phyloP scores from a whole-genome alignment of 768 basidiomycete species.

The Rhizopogon rudus region DNA sequence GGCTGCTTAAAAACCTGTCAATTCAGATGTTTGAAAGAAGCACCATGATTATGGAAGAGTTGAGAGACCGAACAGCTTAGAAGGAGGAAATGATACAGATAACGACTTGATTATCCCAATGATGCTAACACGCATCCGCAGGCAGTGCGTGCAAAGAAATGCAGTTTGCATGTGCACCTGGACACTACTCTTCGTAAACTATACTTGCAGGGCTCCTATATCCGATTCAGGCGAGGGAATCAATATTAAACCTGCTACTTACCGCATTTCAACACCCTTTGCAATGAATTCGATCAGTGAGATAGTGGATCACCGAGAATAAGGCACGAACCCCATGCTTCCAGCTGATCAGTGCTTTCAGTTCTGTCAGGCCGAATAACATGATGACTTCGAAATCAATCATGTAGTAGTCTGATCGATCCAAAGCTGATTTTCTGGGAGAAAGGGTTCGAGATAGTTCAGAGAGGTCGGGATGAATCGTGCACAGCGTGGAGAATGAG shows the following conservation, averaged over 20 bases:
- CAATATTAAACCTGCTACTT: neutral
- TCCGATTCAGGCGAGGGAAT: neutral
- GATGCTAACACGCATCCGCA: no score
- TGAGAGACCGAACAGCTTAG: no score
- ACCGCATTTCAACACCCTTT: conserved; percentile 30
- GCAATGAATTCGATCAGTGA: neutral
- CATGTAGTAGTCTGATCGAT: conserved; percentile 13
- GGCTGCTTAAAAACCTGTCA: no score
- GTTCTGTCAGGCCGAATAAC: conserved; percentile 33
- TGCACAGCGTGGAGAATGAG: conserved; percentile 3
- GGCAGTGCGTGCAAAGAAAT: no score
- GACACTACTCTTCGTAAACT: neutral
- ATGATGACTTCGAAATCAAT: conserved; percentile 28
- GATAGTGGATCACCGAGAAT: neutral
- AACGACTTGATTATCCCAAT: no score
- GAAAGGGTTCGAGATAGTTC: neutral
- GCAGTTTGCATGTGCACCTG: no score
- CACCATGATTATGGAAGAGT: no score
- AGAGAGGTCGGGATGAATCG: conserved; percentile 4
- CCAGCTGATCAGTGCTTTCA: conserved; percentile 38
- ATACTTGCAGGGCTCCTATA: neutral
- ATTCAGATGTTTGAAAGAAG: no score
- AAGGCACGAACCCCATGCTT: conserved; percentile 24
- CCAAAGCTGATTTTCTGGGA: neutral
- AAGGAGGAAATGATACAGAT: no score